Base-by-base conservation (phyloP, 2,329 filamentous ascomycete genomes). In the Teratosphaeria zuluensis region DNA sequence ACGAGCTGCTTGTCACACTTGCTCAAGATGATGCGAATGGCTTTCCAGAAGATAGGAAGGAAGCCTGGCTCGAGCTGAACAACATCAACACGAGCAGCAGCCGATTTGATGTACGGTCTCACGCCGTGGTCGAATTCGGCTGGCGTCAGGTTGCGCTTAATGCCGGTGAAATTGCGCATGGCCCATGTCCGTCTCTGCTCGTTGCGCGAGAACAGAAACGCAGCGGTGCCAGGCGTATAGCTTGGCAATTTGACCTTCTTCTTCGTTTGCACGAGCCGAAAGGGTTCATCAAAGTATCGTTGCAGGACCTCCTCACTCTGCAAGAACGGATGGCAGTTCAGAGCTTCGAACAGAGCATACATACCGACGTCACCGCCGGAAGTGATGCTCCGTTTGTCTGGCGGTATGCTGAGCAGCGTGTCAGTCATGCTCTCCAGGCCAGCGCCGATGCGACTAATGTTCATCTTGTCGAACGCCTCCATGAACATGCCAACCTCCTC, bases 51-150 rank as follows among this genome's bases (percentile, higher is more conserved):
- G 32, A 82, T 80, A 63, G 86, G 80, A 3, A 95, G 81, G 55
- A 81, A 76, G 56, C 76, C 70, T 51, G 75, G 64, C 62, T 79
- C 78, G 16, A 78, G 72, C 24, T 81, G 81, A 57, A 78, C 80
- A 60, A 79, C 76, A 54, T 82, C 81, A 1, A 87, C 84, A 31
- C 81, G 78, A 55, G 81, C 76, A 60, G 96, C 84, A 7, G 85
- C 85, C 58, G 81, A 78, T 42, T 85, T 76, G 19, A 97, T 78
- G 35, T 86, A 85, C 61, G 89, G 86, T 62, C 86, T 85, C 48
- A 96, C 84, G 11, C 89, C 89, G 87, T 89, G 95, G 51, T 96
- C 89, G 70, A 96, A 97, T 63, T 94, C 88, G 38, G 84, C 80
- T 9, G 81, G 78, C 0, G 86, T 84, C 55, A 95, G 80, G 21